Conservation (phyloP, 2,329 filamentous ascomycete genomes). For the Pseudogymnoascus sp. region DNA sequence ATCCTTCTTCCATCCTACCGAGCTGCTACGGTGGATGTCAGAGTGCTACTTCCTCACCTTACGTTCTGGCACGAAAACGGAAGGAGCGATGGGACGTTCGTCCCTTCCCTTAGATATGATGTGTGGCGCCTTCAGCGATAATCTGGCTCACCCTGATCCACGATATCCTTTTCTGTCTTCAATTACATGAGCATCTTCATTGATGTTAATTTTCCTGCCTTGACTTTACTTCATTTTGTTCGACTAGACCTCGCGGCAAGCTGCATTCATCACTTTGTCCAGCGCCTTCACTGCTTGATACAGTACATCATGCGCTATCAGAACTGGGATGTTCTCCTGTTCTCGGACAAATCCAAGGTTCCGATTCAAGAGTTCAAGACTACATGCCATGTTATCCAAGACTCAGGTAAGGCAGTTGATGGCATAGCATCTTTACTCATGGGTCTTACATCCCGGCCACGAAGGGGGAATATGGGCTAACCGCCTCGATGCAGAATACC, state of each 20-base stretch:
- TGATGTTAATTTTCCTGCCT: background rate
- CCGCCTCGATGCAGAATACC: constrained; percentile 14
- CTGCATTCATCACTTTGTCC: background rate
- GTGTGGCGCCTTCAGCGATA: no score
- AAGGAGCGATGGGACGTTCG: background rate
- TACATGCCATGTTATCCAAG: constrained; percentile 59
- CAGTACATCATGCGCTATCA: constrained; percentile 65
- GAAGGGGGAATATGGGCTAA: constrained; percentile 11
- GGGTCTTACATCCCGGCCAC: constrained; percentile 12
- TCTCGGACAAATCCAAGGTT: constrained; percentile 56
- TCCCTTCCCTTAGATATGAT: background rate
- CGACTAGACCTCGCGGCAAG: background rate
- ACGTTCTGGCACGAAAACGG: background rate
- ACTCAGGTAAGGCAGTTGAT: constrained; percentile 31
- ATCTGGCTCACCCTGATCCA: background rate
- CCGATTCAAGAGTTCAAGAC: constrained; percentile 80
- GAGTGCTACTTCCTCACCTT: background rate
- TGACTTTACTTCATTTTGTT: background rate
- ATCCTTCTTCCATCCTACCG: background rate
- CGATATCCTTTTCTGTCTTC: background rate
- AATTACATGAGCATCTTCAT: constrained; percentile 1
- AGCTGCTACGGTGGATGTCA: background rate
- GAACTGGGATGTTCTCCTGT: constrained; percentile 80
- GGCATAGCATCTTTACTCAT: background rate
- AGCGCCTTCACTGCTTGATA: background rate